Percentiles rank a stretch among this genome's conserved stretches.
phyloP scores from a whole-genome alignment of 1,139 yeast genomes.

The Protomyces inouyei region DNA sequence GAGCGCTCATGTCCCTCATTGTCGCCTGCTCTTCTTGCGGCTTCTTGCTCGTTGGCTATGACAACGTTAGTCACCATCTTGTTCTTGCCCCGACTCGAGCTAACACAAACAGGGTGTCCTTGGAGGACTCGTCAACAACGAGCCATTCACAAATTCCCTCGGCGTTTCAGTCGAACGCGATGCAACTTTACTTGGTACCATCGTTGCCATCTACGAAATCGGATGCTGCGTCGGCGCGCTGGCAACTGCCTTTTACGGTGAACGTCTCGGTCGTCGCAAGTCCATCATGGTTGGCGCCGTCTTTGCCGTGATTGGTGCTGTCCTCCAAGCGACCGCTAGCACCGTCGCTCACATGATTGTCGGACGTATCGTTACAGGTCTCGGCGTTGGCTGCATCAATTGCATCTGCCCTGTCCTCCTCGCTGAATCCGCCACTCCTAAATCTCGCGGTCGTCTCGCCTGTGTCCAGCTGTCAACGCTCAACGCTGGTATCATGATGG shows the following conservation, averaged over 20 bases:
- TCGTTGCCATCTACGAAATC: slow-evolving; percentile 65
- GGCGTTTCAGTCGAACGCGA: background rate
- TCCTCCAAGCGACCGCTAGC: slow-evolving; percentile 59
- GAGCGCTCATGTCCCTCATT: background rate
- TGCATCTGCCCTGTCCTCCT: slow-evolving; percentile 32
- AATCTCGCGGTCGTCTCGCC: slow-evolving; percentile 52
- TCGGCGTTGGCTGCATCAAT: slow-evolving; percentile 9
- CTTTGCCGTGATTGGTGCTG: slow-evolving; percentile 59
- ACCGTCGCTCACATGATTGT: slow-evolving; percentile 62
- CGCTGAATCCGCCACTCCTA: slow-evolving; percentile 56
- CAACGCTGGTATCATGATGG: slow-evolving; percentile 29
- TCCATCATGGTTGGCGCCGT: slow-evolving; percentile 56
- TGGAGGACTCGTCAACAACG: slow-evolving; percentile 61
- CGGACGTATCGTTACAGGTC: slow-evolving; percentile 72
- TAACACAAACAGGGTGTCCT: slow-evolving; percentile 47
- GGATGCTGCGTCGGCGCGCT: slow-evolving; percentile 71
- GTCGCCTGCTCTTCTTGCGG: slow-evolving; percentile 18
- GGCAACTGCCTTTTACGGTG: slow-evolving; percentile 61
- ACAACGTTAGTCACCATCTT: slow-evolving; percentile 41
- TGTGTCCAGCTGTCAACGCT: slow-evolving; percentile 46
- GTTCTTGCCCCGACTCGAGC: background rate
- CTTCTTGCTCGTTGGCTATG: slow-evolving; percentile 57
- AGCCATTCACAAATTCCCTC: slow-evolving; percentile 48
- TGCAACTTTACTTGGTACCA: slow-evolving; percentile 50
- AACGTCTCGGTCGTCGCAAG: slow-evolving; percentile 60